A percentile compares a stretch with the other conserved stretches of the same genome.
These are phyloP conservation scores for Pichia thaimueangensis DNA, from an alignment of 805 yeast genomes.

Conservation along the genomic window DNA sequence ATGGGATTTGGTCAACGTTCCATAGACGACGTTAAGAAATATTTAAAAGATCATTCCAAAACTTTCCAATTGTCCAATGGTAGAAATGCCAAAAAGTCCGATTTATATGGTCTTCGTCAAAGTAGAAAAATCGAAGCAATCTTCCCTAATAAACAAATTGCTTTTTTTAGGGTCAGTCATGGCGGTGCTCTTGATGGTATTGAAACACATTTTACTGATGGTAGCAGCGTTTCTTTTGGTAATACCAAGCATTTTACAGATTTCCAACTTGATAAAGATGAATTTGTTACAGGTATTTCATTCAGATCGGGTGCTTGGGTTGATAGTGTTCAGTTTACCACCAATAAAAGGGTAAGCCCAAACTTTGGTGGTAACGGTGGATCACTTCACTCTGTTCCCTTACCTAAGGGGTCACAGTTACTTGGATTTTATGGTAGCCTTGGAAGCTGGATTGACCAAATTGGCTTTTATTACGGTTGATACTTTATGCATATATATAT, in stretches of 20 bases:
- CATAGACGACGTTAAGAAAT: conserved; percentile 43
- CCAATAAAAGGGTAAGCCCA: conserved; percentile 50
- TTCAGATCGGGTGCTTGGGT: conserved; percentile 83
- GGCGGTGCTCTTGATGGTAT: conserved; percentile 84
- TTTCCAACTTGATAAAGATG: conserved; percentile 50
- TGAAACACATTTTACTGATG: conserved; percentile 39
- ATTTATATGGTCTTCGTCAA: conserved; percentile 23
- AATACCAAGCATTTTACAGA: conserved; percentile 52
- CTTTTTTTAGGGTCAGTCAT: conserved; percentile 57
- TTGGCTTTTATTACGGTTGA: conserved; percentile 58
- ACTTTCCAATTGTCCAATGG: conserved; percentile 16
- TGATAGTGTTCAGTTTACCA: conserved; percentile 74
- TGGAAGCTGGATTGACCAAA: conserved; percentile 65
- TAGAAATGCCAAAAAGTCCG: conserved; percentile 17
- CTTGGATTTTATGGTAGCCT: conserved; percentile 69
- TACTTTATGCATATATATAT: no score
- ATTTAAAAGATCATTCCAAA: conserved; percentile 20
- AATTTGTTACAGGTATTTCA: conserved; percentile 51
- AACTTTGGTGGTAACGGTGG: conserved; percentile 69
- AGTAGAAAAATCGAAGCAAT: conserved; percentile 11
- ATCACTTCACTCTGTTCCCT: conserved; percentile 46
- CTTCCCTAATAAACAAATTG: conserved; percentile 25
- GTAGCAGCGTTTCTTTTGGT: conserved; percentile 37
- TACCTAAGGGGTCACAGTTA: conserved; percentile 57
- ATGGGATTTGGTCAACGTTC: conserved; percentile 54